Evolutionary conservation across 768 basidiomycete genomes (phyloP).

Genomic region (Ramaria sp.): DNA sequence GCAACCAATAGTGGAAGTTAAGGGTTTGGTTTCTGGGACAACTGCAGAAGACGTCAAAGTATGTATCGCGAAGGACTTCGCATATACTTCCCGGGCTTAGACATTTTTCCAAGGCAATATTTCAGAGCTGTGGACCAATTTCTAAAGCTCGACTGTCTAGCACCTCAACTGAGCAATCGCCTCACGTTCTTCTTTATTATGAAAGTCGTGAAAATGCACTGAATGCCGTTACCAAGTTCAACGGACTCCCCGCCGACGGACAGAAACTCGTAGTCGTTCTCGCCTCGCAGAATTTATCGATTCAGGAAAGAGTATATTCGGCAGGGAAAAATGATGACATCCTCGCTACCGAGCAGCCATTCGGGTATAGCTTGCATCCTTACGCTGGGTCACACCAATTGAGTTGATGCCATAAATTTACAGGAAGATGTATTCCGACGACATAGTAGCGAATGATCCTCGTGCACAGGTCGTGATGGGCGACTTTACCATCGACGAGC

Average conservation of each 20-base stretch:
- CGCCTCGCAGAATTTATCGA: background rate
- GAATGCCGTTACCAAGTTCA: constrained; percentile 61
- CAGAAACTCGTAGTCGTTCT: constrained; percentile 21
- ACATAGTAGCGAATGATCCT: constrained; percentile 51
- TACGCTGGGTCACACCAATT: background rate
- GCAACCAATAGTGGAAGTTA: constrained; percentile 6
- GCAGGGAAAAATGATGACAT: constrained; percentile 11
- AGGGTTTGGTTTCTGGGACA: constrained; percentile 4
- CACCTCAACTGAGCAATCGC: constrained; percentile 14
- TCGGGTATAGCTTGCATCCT: constrained; percentile 1
- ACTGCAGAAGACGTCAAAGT: constrained; percentile 8
- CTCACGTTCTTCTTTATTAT: constrained; percentile 58
- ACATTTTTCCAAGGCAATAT: constrained; percentile 43
- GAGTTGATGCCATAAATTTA: background rate
- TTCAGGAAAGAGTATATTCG: background rate
- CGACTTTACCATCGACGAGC: constrained; percentile 4
- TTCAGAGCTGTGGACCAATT: constrained; percentile 64
- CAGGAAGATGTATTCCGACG: constrained; percentile 84
- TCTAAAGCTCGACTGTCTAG: constrained; percentile 26
- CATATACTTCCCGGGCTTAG: background rate
- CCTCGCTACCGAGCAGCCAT: background rate
- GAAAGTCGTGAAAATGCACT: constrained; percentile 51
- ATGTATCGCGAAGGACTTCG: background rate
- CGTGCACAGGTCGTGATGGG: constrained; percentile 48
- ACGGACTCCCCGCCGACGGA: constrained; percentile 77